phyloP scores from a whole-genome alignment of 2,329 filamentous ascomycete genomes.

The Microcyclospora tardicrescens region DNA sequence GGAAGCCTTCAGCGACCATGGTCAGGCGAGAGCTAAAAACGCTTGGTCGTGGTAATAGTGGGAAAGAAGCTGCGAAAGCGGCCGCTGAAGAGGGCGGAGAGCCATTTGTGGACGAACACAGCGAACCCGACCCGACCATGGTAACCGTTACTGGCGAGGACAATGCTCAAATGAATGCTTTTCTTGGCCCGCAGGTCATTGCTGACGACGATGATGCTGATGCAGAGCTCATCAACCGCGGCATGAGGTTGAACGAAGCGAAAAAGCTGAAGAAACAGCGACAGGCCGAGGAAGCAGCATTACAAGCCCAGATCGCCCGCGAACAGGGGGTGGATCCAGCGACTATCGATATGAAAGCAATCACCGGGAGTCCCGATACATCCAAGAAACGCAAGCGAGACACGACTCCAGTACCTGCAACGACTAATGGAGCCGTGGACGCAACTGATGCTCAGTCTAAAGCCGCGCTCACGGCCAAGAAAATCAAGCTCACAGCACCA shows the following conservation, averaged over 20 bases:
- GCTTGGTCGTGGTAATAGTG: constrained; percentile 44
- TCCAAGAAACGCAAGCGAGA: constrained; percentile 45
- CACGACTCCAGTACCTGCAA: constrained; percentile 23
- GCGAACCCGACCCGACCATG: constrained; percentile 23
- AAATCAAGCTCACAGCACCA: constrained; percentile 20
- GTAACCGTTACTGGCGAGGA: constrained; percentile 21
- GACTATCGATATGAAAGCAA: constrained; percentile 3
- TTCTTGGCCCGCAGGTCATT: constrained; percentile 19
- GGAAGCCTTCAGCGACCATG: constrained; percentile 77
- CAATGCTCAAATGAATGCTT: constrained; percentile 19
- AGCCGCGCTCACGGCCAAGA: constrained; percentile 19
- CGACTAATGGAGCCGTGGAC: constrained; percentile 6
- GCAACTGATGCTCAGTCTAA: constrained; percentile 11
- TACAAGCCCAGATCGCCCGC: constrained; percentile 20
- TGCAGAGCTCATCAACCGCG: constrained; percentile 53
- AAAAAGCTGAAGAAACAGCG: constrained; percentile 60
- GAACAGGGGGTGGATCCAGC: constrained; percentile 18
- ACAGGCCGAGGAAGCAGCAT: constrained; percentile 34
- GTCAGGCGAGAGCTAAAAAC: constrained; percentile 63
- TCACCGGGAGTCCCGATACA: constrained; percentile 7
- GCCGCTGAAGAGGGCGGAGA: constrained; percentile 53
- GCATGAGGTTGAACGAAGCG: constrained; percentile 66
- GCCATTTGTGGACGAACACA: constrained; percentile 48
- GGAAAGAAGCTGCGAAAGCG: constrained; percentile 32
- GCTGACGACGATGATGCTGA: constrained; percentile 38